A percentile compares a stretch with the other conserved stretches of the same genome.
Conservation (phyloP, 345 rosid species). For the Dipteronia sinensis region DNA sequence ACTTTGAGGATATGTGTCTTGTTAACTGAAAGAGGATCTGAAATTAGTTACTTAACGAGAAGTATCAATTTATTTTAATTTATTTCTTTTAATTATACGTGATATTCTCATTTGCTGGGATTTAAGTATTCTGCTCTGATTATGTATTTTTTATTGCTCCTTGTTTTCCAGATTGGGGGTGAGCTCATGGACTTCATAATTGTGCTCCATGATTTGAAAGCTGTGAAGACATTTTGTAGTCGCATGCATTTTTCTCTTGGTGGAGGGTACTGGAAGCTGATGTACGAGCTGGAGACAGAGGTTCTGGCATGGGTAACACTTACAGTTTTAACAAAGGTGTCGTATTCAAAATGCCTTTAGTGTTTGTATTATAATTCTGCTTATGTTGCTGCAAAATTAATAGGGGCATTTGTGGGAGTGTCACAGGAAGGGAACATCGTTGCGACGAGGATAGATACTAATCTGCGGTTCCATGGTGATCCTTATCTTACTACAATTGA, state of each 20-base stretch:
- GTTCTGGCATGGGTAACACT: constrained; percentile 90
- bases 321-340: constrained; percentile 93
- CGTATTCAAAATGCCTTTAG: neutral
- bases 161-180: constrained; percentile 69
- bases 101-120: neutral
- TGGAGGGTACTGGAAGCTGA: constrained; percentile 95
- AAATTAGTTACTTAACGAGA: neutral
- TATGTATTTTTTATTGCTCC: neutral
- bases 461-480: constrained; percentile 84
- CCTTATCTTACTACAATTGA: constrained; percentile 73
- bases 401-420: constrained; percentile 95
- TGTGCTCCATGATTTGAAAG: constrained; percentile 80
- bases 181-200: constrained; percentile 95
- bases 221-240: constrained; percentile 95
- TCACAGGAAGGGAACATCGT: constrained; percentile 91
- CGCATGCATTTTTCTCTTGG: constrained; percentile 94
- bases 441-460: constrained; percentile 78
- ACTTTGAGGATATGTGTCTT: neutral
- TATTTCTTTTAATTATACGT: neutral
- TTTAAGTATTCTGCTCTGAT: neutral
- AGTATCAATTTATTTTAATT: neutral
- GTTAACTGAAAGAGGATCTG: neutral
- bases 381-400: constrained; percentile 13
- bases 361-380: neutral
- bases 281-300: constrained; percentile 52